phyloP scores from a whole-genome alignment of 2,329 filamentous ascomycete genomes.

The Thielaviopsis euricoi region DNA sequence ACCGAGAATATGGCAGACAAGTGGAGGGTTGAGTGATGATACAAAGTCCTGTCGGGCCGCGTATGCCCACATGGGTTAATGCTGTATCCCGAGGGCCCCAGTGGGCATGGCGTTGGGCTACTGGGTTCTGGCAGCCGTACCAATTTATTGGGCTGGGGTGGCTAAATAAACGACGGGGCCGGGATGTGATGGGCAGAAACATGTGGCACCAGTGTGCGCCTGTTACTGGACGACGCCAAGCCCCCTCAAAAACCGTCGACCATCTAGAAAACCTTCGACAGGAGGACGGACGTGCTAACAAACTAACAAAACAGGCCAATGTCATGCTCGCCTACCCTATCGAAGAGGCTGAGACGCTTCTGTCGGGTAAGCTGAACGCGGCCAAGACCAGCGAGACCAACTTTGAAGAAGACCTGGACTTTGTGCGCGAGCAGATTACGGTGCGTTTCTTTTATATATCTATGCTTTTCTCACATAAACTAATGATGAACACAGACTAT shows the following conservation, averaged over 20 bases:
- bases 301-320: conserved; percentile 50
- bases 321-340: conserved; percentile 95
- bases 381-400: conserved; percentile 70
- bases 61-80: background rate
- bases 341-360: conserved; percentile 64
- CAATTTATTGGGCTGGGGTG: background rate
- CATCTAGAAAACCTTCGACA: too few relatives aligned
- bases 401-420: conserved; percentile 92
- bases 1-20: background rate
- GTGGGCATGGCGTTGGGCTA: background rate
- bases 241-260: too few relatives aligned
- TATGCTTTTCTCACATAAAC: too few relatives aligned
- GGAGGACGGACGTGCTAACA: background rate
- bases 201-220: background rate
- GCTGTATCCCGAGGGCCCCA: background rate
- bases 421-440: conserved; percentile 89
- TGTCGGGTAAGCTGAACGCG: conserved; percentile 59
- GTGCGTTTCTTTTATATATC: conserved; percentile 30
- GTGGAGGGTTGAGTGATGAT: background rate
- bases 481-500: conserved; percentile 46
- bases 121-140: background rate
- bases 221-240: background rate
- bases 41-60: background rate
- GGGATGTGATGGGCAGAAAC: background rate
- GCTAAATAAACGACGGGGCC: background rate